Conservation (phyloP, 495 filamentous ascomycete genomes). For the Hypoxylon crocopeplum region DNA sequence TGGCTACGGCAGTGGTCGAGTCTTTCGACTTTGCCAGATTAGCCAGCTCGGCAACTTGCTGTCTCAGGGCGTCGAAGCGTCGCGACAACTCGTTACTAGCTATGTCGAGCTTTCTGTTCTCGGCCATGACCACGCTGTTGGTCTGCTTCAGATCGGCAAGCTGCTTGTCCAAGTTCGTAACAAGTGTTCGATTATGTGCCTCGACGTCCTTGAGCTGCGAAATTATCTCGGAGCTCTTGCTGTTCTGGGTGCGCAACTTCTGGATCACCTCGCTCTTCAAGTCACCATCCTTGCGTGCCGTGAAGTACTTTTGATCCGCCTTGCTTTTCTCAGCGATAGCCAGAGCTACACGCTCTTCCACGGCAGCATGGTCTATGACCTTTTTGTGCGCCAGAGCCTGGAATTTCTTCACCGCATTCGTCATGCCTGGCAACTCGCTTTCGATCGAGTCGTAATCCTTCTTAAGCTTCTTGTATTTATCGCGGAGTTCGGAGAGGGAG, state of each 20-base stretch:
- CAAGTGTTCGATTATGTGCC: constrained; percentile 60
- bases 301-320: constrained; percentile 97
- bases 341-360: constrained; percentile 80
- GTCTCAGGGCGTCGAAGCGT: constrained; percentile 72
- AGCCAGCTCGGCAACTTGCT: constrained; percentile 77
- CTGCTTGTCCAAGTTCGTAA: constrained; percentile 91
- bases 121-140: constrained; percentile 66
- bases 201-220: constrained; percentile 91
- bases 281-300: constrained; percentile 91
- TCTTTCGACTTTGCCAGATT: constrained; percentile 78
- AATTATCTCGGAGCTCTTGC: constrained; percentile 92
- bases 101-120: constrained; percentile 75
- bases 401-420: constrained; percentile 85
- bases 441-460: constrained; percentile 83
- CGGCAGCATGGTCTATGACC: constrained; percentile 71
- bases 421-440: constrained; percentile 84
- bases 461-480: constrained; percentile 74
- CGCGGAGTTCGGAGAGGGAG: constrained; percentile 70
- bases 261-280: constrained; percentile 77
- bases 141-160: constrained; percentile 78
- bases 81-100: constrained; percentile 70
- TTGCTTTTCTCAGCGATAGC: constrained; percentile 89
- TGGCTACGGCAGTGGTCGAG: constrained; percentile 61
- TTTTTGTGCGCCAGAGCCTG: constrained; percentile 84
- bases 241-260: constrained; percentile 77